Conservation (phyloP, 1,284 basidiomycete species). For the Leccinum subrobustum region DNA sequence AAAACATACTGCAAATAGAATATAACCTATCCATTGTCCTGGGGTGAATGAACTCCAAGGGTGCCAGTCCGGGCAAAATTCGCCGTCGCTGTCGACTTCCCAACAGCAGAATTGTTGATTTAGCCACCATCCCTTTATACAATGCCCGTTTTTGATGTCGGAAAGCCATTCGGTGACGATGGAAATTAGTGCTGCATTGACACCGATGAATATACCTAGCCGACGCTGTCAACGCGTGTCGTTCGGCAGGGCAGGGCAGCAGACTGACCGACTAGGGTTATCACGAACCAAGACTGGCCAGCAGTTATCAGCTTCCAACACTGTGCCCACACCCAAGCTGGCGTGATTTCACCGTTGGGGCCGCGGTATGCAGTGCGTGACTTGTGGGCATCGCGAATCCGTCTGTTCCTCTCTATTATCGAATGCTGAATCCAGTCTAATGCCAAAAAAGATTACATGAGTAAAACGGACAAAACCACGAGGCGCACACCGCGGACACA, state of each 20-base stretch:
- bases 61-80: slow-evolving; percentile 90
- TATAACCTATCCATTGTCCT: slow-evolving; percentile 84
- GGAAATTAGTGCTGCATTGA: slow-evolving; percentile 93
- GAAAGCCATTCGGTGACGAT: slow-evolving; percentile 98
- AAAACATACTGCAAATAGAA: slow-evolving; percentile 84
- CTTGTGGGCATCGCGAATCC: slow-evolving; percentile 57
- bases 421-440: slow-evolving; percentile 95
- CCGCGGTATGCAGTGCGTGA: slow-evolving; percentile 50
- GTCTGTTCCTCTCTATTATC: slow-evolving; percentile 78
- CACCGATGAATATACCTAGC: slow-evolving; percentile 85
- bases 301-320: slow-evolving; percentile 58
- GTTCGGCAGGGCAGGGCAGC: background rate
- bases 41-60: slow-evolving; percentile 82
- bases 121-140: slow-evolving; percentile 97
- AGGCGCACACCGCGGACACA: slow-evolving; percentile 34
- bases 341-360: slow-evolving; percentile 49
- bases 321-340: slow-evolving; percentile 64
- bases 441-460: slow-evolving; percentile 8
- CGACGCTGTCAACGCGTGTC: slow-evolving; percentile 2
- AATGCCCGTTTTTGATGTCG: slow-evolving; percentile 97
- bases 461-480: slow-evolving; percentile 6
- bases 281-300: slow-evolving; percentile 76
- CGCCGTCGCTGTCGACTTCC: slow-evolving; percentile 85
- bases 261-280: slow-evolving; percentile 79
- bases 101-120: slow-evolving; percentile 98